Base-by-base conservation (phyloP, 108 stramenopile species). In the Cylindrotheca fusiformis region DNA sequence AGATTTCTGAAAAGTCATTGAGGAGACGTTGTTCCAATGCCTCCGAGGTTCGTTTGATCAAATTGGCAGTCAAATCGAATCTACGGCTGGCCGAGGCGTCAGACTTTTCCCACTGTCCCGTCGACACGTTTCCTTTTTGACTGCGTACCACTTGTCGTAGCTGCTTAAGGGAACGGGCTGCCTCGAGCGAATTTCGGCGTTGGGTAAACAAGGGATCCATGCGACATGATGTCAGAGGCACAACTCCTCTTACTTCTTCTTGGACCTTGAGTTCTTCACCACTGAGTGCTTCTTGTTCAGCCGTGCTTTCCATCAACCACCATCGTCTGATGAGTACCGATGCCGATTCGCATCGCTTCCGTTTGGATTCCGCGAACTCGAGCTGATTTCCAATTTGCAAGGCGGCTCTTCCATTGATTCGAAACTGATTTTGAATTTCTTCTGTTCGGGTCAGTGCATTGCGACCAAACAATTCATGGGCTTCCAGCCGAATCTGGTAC, bases 221-320 rank as follows among this genome's bases (percentile, higher is more conserved):
- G 5, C 80, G 59, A 72, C 91, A 88, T 1, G 79, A 72, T 1
- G 71, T 76, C 45, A 72, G 62, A 1, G 87, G 82, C 2, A 88
- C 71, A 12, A 63, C 63, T 36, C 91, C 91, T 30, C 78, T 31
- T 4, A 91, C 76, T 71, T 93, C 91, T 55, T 88, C 85, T 55
- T 83, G 36, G 5, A 93, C 87, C 48, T 78, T 76, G 19, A 92
- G 55, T 20, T 47, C 59, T 36, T 87, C 84, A 22, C 82, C 86
- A 26, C 72, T 73, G 33, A 72, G 28, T 20, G 74, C 84, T 65
- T 92, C 91, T 65, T 82, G 77, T 65, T 92, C 91, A 1, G 91
- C 91, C 27, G 88, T 55, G 66, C 71, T 81, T 61, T 92, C 91
- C 91, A 92, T 84, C 65, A 86, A 72, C 87, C 91, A 88, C 91